Base-by-base conservation (phyloP, 2,329 filamentous ascomycete species). In the Passalora sequoiae region DNA sequence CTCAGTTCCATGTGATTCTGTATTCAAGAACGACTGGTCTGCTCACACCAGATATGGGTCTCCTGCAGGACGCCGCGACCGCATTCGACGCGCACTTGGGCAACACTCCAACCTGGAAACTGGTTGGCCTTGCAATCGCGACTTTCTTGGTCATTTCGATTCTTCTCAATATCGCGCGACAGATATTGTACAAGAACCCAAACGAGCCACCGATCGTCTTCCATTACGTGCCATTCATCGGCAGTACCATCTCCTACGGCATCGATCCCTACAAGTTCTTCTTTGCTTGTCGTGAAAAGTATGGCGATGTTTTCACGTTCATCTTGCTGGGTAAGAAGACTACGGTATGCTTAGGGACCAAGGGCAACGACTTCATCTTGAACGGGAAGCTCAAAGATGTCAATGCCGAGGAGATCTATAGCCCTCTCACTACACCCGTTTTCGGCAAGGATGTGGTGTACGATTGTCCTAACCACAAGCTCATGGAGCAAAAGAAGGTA, bases 401-500 rank as follows among this genome's bases (percentile, higher is more conserved):
- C 58, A 89, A 84, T 63, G 89, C 89, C 25, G 89, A 94, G 68
- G 88, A 95, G 60, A 86, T 94, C 52, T 94, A 94, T 69, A 83
- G 79, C 43, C 83, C 86, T 43, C 74, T 95, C 44, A 79, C 75
- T 17, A 80, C 77, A 4, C 78, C 78, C 32, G 78, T 82, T 3
- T 94, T 94, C 62, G 88, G 88, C 55, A 81, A 80, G 58, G 83
- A 89, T 69, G 88, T 94, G 19, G 86, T 94, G 41, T 94, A 94
- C 63, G 88, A 94, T 65, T 92, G 87, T 69, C 86, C 87, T 30
- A 94, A 94, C 64, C 75, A 86, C 46, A 94, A 94, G 69, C 77
- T 94, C 61, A 94, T 94, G 88, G 88, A 94, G 71, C 88, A 94
- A 74, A 94, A 94, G 74, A 92, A 91, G 80, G 86, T 89, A 65